A percentile compares a stretch with the other conserved stretches of the same genome.
Conservation (phyloP, 805 yeast species). For the Hanseniaspora lachancei region DNA sequence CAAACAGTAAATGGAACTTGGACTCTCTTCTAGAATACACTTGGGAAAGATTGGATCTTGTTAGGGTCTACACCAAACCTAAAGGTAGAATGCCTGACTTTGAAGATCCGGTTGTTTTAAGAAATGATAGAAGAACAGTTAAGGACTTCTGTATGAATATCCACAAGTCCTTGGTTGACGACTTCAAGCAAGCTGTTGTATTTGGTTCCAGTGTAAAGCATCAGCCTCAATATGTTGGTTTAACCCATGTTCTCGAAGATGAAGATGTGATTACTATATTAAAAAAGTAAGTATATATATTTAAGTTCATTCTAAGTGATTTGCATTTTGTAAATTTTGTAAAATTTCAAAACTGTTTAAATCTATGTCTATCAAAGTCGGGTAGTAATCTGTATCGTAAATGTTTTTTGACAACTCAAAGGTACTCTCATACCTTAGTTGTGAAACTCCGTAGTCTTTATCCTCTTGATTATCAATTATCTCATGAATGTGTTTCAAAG, state of each 20-base stretch:
- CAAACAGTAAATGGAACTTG: constrained; percentile 92
- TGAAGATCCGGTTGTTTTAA: constrained; percentile 82
- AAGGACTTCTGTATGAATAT: constrained; percentile 95
- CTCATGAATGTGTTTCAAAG: neutral
- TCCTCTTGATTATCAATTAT: neutral
- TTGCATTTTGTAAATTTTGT: constrained; percentile 2
- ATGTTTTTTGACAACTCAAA: constrained; percentile 4
- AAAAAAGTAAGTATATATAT: constrained; percentile 37
- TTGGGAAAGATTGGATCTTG: constrained; percentile 89
- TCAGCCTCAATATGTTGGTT: constrained; percentile 93
- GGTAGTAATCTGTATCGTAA: constrained; percentile 2
- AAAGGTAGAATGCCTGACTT: constrained; percentile 91
- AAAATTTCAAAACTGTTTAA: neutral
- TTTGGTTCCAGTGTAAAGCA: constrained; percentile 92
- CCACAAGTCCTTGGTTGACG: constrained; percentile 86
- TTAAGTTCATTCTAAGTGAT: neutral
- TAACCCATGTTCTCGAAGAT: constrained; percentile 70
- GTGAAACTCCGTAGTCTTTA: neutral
- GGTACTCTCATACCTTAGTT: constrained; percentile 5
- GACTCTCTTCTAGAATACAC: constrained; percentile 86
- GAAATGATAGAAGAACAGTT: constrained; percentile 68
- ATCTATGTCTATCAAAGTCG: neutral
- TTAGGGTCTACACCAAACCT: constrained; percentile 94
- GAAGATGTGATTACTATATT: constrained; percentile 95
- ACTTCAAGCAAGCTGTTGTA: constrained; percentile 85